phyloP scores from a whole-genome alignment of 768 basidiomycete genomes.

The Mycena filopes region DNA sequence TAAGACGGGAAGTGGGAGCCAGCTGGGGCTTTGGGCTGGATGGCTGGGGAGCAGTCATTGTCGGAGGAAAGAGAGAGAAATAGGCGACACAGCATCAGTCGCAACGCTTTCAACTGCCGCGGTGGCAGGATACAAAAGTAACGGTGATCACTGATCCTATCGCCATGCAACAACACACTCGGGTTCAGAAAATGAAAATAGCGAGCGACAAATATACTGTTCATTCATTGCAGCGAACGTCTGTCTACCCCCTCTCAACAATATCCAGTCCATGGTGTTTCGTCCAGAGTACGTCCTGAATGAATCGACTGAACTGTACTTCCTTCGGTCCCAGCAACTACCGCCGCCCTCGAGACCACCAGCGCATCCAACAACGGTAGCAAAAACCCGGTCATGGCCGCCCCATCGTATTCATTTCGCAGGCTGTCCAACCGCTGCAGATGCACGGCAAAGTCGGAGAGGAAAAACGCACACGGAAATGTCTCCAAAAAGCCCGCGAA shows the following conservation, averaged over 20 bases:
- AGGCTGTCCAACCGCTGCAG: conserved; percentile 46
- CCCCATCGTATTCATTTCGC: conserved; percentile 59
- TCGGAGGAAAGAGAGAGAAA: conserved; percentile 17
- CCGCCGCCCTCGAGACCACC: conserved; percentile 67
- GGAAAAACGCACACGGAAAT: conserved; percentile 74
- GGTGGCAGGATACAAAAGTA: neutral
- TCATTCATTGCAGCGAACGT: neutral
- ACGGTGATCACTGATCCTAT: conserved; percentile 1
- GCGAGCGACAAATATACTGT: too few species aligned
- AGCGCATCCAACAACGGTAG: conserved; percentile 78
- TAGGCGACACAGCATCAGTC: conserved; percentile 24
- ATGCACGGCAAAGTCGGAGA: conserved; percentile 59
- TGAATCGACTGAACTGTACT: conserved; percentile 83
- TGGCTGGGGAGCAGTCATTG: conserved; percentile 28
- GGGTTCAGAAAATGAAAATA: conserved; percentile 19
- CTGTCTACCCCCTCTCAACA: conserved; percentile 55
- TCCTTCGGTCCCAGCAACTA: conserved; percentile 73
- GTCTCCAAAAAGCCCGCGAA: conserved; percentile 58
- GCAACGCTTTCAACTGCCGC: conserved; percentile 13
- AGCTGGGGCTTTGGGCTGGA: conserved; percentile 43
- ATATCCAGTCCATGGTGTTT: conserved; percentile 64
- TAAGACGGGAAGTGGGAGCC: conserved; percentile 47
- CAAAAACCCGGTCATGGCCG: conserved; percentile 57
- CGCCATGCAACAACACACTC: too few species aligned
- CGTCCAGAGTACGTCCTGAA: conserved; percentile 75